Evolutionary conservation across 2,329 filamentous ascomycete species (phyloP).

Genomic region (Talaromyces funiculosus): DNA sequence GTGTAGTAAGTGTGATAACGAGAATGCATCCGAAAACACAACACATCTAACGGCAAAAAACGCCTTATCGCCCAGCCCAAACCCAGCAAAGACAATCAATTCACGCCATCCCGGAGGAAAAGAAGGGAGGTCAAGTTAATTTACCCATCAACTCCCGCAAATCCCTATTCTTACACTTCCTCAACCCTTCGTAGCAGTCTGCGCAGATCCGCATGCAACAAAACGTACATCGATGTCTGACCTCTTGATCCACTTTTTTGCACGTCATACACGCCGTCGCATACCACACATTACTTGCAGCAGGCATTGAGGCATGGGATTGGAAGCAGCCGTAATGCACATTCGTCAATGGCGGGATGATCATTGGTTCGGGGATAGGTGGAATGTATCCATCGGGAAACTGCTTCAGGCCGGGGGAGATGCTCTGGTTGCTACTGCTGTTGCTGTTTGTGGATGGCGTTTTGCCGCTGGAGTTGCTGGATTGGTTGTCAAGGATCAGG

Average conservation of each 20-base stretch:
- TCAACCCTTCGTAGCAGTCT: constrained; percentile 29
- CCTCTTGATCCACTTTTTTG: constrained; percentile 33
- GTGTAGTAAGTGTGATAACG: background rate
- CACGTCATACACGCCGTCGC: constrained; percentile 42
- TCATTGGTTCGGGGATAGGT: constrained; percentile 29
- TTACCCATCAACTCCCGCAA: constrained; percentile 29
- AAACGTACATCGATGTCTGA: constrained; percentile 37
- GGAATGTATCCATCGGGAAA: constrained; percentile 15
- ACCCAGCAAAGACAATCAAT: background rate
- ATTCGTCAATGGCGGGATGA: constrained; percentile 29
- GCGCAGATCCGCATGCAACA: constrained; percentile 38
- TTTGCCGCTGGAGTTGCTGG: constrained; percentile 6
- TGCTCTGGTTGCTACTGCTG: background rate
- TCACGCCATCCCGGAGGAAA: too few relatives aligned
- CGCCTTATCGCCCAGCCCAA: background rate
- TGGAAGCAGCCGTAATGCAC: constrained; percentile 38
- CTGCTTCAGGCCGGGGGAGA: background rate
- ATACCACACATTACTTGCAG: constrained; percentile 35
- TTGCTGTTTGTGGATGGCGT: constrained; percentile 4
- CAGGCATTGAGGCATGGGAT: constrained; percentile 32
- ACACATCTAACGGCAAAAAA: background rate
- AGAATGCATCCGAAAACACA: background rate
- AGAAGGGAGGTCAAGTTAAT: background rate
- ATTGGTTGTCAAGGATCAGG: constrained; percentile 1
- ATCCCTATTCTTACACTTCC: constrained; percentile 29